Percentiles rank a stretch among this genome's conserved stretches.
Conservation (phyloP, 108 stramenopile species). For the Cylindrotheca fusiformis region DNA sequence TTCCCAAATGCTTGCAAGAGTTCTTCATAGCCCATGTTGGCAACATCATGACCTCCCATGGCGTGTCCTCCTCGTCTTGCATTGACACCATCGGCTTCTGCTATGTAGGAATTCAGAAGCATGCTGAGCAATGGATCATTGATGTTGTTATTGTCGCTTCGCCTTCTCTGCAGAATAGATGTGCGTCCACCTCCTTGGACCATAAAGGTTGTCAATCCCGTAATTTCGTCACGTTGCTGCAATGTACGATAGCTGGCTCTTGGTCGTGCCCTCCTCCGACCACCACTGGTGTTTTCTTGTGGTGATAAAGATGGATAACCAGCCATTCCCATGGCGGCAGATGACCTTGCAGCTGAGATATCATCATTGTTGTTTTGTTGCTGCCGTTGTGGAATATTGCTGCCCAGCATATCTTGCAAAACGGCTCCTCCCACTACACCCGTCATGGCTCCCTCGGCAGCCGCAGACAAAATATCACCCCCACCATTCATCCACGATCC, state of each 20-base stretch:
- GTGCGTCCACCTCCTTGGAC: conserved; percentile 13
- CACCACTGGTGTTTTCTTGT: neutral
- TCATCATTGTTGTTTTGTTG: neutral
- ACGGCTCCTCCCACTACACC: conserved; percentile 47
- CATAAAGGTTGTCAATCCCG: conserved; percentile 6
- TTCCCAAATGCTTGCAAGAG: conserved; percentile 60
- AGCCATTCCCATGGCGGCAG: conserved; percentile 12
- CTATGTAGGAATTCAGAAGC: conserved; percentile 14
- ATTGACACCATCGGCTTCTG: neutral
- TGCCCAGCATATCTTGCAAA: conserved; percentile 22
- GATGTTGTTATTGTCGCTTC: neutral
- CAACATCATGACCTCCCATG: conserved; percentile 18
- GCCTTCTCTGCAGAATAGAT: conserved; percentile 4
- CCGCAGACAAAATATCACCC: conserved; percentile 9
- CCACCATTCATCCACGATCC: conserved; percentile 28
- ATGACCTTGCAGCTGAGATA: conserved; percentile 2
- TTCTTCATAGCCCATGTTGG: conserved; percentile 60
- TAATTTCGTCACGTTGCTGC: neutral
- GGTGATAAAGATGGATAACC: conserved; percentile 3
- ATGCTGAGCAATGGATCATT: conserved; percentile 20
- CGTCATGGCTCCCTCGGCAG: conserved; percentile 34
- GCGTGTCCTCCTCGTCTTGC: neutral
- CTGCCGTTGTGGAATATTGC: neutral
- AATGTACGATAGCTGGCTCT: conserved; percentile 19
- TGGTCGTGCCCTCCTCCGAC: conserved; percentile 2